These are phyloP conservation scores for Ochetophila trinervis DNA, from an alignment of 306 rosid genomes.

Conservation along the genomic window DNA sequence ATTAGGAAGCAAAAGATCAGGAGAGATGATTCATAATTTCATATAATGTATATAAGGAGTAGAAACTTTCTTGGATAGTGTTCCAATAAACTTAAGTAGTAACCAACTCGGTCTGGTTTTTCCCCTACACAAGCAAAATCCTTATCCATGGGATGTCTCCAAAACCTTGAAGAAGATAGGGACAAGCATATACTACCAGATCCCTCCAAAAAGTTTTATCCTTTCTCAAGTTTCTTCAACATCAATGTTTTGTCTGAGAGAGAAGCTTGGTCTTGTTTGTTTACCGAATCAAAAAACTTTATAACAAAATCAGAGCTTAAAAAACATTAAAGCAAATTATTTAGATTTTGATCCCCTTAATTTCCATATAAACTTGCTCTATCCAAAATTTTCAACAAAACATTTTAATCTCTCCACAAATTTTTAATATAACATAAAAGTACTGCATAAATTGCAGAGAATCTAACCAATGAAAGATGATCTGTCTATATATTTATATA, in stretches of 20 bases:
- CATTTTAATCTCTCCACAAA: conserved; percentile 30
- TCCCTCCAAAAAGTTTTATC: conserved; percentile 31
- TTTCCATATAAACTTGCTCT: not conserved
- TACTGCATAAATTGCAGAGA: conserved; percentile 26
- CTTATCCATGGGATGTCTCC: conserved; percentile 40
- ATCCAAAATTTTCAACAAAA: conserved; percentile 17
- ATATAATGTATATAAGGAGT: not conserved
- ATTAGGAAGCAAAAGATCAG: conserved; percentile 34
- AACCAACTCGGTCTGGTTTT: conserved; percentile 18
- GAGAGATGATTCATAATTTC: conserved; percentile 25
- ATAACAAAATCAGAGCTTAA: not conserved
- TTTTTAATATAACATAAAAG: conserved; percentile 7
- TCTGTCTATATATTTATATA: not conserved
- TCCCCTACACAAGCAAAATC: conserved; percentile 35
- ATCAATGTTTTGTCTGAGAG: no score
- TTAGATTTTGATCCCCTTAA: not conserved
- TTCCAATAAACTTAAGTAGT: conserved; percentile 24
- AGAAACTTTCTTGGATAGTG: conserved; percentile 37
- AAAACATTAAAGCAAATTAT: conserved; percentile 2
- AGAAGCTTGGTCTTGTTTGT: not conserved
- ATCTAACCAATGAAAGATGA: conserved; percentile 15
- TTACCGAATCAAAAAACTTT: conserved; percentile 6
- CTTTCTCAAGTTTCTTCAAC: conserved; percentile 39
- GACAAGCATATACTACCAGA: conserved; percentile 27
- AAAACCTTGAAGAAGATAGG: conserved; percentile 26